phyloP scores from a whole-genome alignment of 176 grass and related monocot species.

The Puccinellia tenuiflora region DNA sequence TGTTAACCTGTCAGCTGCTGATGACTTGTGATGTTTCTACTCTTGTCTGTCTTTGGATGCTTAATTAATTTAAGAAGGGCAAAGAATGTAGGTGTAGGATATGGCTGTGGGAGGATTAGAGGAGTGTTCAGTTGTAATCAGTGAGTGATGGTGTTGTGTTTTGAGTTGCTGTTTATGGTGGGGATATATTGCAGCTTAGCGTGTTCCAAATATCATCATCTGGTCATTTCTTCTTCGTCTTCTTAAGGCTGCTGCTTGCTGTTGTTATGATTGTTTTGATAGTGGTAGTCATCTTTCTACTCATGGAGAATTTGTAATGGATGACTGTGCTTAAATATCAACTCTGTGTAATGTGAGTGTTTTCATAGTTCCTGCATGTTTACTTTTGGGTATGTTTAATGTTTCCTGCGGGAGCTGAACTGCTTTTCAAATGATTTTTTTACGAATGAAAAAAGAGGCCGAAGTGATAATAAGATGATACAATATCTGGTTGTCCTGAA shows the following conservation, averaged over 20 bases:
- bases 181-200: conserved; percentile 12
- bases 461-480: not conserved
- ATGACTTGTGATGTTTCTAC: conserved; percentile 29
- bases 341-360: not conserved
- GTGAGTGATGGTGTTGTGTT: conserved; percentile 11
- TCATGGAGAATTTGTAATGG: not conserved
- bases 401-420: not conserved
- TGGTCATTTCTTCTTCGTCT: not conserved
- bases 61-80: not conserved
- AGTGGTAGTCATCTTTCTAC: not conserved
- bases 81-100: conserved; percentile 46
- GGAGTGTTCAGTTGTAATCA: conserved; percentile 30
- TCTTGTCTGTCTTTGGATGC: conserved; percentile 8
- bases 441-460: not conserved
- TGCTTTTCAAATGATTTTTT: not conserved
- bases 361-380: not conserved
- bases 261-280: not conserved
- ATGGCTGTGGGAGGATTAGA: conserved; percentile 24
- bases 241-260: not conserved
- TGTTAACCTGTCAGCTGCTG: conserved; percentile 29
- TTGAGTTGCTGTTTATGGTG: conserved; percentile 10
- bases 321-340: not conserved
- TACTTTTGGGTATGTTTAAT: not conserved
- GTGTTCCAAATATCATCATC: not conserved
- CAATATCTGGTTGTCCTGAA: not conserved